Base-by-base conservation (phyloP, 2,329 filamentous ascomycete genomes). In the Cladosporium sp. region DNA sequence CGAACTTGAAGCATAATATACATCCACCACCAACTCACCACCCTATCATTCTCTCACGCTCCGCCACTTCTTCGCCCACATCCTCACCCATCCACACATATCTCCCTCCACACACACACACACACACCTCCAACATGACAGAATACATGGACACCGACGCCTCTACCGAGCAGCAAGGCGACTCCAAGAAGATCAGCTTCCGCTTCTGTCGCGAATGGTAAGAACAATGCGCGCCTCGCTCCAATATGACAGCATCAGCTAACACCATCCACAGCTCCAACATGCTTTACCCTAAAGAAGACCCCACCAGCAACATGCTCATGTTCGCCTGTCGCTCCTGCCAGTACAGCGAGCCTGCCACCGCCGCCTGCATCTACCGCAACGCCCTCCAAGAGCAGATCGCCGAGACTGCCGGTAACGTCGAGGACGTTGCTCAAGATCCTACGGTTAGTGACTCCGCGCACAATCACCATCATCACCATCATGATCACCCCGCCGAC, bases 201-300 rank as follows among this genome's bases (percentile, higher is more conserved):
- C 86, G 88, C 65, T 98, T 98, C 79, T 98, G 93, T 77, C 90
- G 89, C 62, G 93, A 98, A 78, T 98, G 93, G 84, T 85, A 70
- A 62, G 73, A 7, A 30, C 35, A n/a, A 16, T 18, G 6, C n/a
- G 3, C 22, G n/a, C n/a, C n/a, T n/a, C 22, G 8, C 8, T 7
- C 27, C 7, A 12, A 30, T 30, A 12, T n/a, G n/a, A n/a, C n/a
- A n/a, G n/a, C n/a, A n/a, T 16, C 6, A 22, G 41, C 50, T 46
- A 36, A 55, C 52, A 38, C 20, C 22, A 35, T 30, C 22, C 36
- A 32, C 60, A 87, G 84, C 75, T 95, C 91, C 62, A 98, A 98
- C 78, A 87, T 98, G 80, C 78, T 98, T 49, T 97, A 97, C 67
- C 93, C 93, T 43, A 93, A 94, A 72, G 94, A 98, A 76, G 90